Evolutionary conservation across 306 rosid species (phyloP).

Genomic region (Senna siamea): DNA sequence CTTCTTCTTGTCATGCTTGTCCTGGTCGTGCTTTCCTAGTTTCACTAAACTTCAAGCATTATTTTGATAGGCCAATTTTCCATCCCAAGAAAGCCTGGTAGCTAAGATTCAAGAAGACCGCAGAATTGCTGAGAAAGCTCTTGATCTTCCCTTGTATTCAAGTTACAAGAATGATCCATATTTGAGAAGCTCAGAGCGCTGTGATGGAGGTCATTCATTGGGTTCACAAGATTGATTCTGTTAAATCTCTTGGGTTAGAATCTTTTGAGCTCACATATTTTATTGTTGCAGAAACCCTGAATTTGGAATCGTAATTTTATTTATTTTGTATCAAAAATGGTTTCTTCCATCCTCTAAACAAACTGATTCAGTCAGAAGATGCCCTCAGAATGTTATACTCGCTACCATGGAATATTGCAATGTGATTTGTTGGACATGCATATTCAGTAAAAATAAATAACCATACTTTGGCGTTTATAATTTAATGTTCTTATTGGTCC

Average conservation of each 20-base stretch:
- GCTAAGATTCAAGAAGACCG: constrained; percentile 85
- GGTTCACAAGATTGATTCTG: constrained; percentile 18
- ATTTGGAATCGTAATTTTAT: background rate
- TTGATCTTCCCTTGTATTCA: constrained; percentile 86
- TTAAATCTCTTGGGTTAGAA: background rate
- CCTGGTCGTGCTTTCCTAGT: constrained; percentile 5
- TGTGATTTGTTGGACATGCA: constrained; percentile 12
- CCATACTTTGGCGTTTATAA: background rate
- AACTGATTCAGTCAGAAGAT: constrained; percentile 3
- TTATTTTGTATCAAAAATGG: background rate
- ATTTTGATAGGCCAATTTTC: constrained; percentile 73
- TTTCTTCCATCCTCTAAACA: constrained; percentile 17
- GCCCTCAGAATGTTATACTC: too few relatives aligned
- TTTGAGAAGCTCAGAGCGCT: constrained; percentile 44
- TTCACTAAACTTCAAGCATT: constrained; percentile 37
- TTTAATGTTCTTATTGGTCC: background rate
- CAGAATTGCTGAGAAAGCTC: constrained; percentile 71
- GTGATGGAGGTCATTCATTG: background rate
- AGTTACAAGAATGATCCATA: constrained; percentile 62
- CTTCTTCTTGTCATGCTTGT: constrained; percentile 15
- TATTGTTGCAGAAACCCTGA: constrained; percentile 7
- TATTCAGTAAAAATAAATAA: background rate
- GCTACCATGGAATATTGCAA: background rate
- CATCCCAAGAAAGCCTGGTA: constrained; percentile 73
- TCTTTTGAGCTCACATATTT: background rate